Evolutionary conservation across 345 rosid genomes (phyloP), one percentile per base, ranked within the genome.

Genomic region (Aquilaria yunnanensis): DNA sequence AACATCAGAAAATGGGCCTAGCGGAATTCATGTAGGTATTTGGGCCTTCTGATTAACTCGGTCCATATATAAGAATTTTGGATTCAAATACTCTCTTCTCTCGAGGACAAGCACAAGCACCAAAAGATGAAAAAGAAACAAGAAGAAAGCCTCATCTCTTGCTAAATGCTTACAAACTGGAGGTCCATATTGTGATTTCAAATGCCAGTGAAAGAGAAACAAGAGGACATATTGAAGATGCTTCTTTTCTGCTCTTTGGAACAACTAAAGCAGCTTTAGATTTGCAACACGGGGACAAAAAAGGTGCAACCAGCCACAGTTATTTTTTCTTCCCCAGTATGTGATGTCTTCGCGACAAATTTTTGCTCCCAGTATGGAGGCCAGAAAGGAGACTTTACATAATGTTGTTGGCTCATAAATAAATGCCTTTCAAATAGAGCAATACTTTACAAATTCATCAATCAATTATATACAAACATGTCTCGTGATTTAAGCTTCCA

Each of bases 361-460:
- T 52, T 32, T 32, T 76, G 77, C 70, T 59, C 54, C 81, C 75
- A 65, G 64, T 31, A 12, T 57, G 76, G 81, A 67, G 68, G 70
- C 70, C 74, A 63, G 34, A 76, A 73, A 73, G 75, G 58, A 53
- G 29, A 52, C 34, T 13, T 11, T 56, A 5, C 33, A 78, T 66
- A 33, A 78, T 69, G 34, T 61, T 69, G 85, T 61, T 72, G 57
- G 57, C 57, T 49, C 46, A 30, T 37, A 31, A 60, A 29, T 53
- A 14, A 37, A 47, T 41, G 49, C 12, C 11, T 51, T 64, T 49
- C 30, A 59, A 55, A 53, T 37, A 23, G 23, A 23, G 23, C 23
- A 23, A 37, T 37, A 37, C 5, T 37, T 37, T 37, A 0, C 43
- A 37, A 37, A 37, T 37, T 37, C 43, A 37, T 37, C 8, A 37